phyloP scores from a whole-genome alignment of 1,284 basidiomycete genomes.

The Blastosporella zonata region DNA sequence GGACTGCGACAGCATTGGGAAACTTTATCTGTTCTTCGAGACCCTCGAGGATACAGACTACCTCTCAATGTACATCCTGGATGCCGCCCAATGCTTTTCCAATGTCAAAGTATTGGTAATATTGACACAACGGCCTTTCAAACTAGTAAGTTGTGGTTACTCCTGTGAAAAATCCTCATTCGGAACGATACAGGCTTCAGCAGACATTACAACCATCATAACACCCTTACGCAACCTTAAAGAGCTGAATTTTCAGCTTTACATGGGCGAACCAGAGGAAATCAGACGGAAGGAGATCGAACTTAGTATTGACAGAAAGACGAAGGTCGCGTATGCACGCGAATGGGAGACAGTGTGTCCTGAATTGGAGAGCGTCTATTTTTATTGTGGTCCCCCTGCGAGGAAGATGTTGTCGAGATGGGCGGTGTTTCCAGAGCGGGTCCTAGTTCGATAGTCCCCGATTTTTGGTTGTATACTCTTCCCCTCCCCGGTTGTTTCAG shows the following conservation, averaged over 20 bases:
- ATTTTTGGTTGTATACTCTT: neutral
- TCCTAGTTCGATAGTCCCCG: neutral
- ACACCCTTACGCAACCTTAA: neutral
- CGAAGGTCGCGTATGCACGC: constrained; percentile 4
- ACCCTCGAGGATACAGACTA: constrained; percentile 1
- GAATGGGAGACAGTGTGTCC: constrained; percentile 1
- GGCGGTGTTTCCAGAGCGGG: neutral
- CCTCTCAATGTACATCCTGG: neutral
- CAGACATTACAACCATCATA: neutral
- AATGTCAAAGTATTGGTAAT: neutral
- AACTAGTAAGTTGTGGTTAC: constrained; percentile 1
- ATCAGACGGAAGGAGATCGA: neutral
- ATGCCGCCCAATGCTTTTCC: constrained; percentile 2
- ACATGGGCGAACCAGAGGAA: neutral
- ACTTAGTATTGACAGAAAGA: neutral
- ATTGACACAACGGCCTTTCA: neutral
- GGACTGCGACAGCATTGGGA: neutral
- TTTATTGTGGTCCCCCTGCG: neutral
- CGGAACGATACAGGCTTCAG: neutral
- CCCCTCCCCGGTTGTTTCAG: neutral
- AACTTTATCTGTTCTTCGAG: constrained; percentile 1
- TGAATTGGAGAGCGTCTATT: constrained; percentile 2
- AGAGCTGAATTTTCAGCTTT: neutral
- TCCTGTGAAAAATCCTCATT: neutral
- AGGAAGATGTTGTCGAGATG: constrained; percentile 1